These are phyloP conservation scores for Ichthyophthirius multifiliis DNA, from an alignment of 169 alveolate genomes.

Conservation along the genomic window DNA sequence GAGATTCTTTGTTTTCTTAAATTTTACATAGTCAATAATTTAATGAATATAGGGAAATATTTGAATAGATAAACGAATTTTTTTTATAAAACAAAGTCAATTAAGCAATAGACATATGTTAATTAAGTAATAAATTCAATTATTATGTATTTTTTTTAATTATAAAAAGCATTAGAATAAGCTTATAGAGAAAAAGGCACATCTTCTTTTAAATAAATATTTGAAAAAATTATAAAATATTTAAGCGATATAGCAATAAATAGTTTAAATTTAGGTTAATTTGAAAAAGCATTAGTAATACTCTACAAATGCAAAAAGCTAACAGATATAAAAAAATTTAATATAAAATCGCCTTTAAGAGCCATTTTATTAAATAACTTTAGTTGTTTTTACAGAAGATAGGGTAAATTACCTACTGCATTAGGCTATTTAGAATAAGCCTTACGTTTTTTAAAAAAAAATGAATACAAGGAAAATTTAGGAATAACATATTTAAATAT, in stretches of 20 bases:
- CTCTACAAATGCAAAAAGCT: neutral
- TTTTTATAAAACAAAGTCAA: neutral
- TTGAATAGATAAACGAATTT: no score
- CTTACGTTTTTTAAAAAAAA: neutral
- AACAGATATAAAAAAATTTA: no score
- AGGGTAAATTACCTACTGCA: conserved; percentile 41
- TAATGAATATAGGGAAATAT: no score
- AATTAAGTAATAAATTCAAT: neutral
- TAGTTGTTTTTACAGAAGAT: conserved; percentile 48
- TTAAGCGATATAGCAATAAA: neutral
- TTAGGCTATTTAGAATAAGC: conserved; percentile 45
- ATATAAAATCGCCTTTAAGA: no score
- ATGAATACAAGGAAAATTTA: neutral
- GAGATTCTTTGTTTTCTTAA: no score
- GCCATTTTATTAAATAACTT: conserved; percentile 59
- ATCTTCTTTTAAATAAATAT: no score
- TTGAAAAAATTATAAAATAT: neutral
- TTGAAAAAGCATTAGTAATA: neutral
- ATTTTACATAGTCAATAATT: no score
- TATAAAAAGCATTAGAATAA: no score
- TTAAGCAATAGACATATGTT: no score
- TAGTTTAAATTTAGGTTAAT: neutral
- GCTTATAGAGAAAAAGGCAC: no score
- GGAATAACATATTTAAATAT: conserved; percentile 7
- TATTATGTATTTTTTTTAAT: neutral